These are phyloP conservation scores for Lichtheimia ramosa DNA, from an alignment of 371 early-diverging fungal species.

Conservation along the genomic window DNA sequence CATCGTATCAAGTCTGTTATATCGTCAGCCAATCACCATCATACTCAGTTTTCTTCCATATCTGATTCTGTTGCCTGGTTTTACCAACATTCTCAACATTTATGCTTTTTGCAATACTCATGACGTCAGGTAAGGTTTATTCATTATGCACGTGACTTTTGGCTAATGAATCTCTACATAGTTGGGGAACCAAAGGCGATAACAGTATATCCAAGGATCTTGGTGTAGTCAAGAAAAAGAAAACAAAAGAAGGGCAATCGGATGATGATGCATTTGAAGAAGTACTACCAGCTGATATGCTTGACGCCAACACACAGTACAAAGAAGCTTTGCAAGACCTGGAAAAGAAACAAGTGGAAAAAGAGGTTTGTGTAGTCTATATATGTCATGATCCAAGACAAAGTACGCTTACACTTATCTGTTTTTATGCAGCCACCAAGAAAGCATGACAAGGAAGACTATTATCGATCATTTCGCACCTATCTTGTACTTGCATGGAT, in stretches of 20 bases:
- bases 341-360: constrained; percentile 35
- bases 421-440: constrained; percentile 30
- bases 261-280: constrained; percentile 40
- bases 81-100: constrained; percentile 65
- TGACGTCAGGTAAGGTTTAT: constrained; percentile 58
- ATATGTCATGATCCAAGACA: not conserved
- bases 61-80: constrained; percentile 61
- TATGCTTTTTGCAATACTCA: constrained; percentile 77
- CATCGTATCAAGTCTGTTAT: constrained; percentile 58
- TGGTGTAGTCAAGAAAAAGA: constrained; percentile 60
- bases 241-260: constrained; percentile 43
- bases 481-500: constrained; percentile 82
- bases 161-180: constrained; percentile 9
- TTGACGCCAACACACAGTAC: constrained; percentile 70
- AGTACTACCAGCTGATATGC: constrained; percentile 69
- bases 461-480: constrained; percentile 87
- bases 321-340: constrained; percentile 65
- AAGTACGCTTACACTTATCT: constrained; percentile 1
- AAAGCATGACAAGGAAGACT: constrained; percentile 76
- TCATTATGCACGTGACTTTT: not conserved
- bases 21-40: constrained; percentile 70
- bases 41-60: constrained; percentile 66
- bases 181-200: constrained; percentile 96
- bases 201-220: constrained; percentile 58
- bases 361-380: not conserved